Conservation (phyloP, 345 rosid species). For the Populus tremula region DNA sequence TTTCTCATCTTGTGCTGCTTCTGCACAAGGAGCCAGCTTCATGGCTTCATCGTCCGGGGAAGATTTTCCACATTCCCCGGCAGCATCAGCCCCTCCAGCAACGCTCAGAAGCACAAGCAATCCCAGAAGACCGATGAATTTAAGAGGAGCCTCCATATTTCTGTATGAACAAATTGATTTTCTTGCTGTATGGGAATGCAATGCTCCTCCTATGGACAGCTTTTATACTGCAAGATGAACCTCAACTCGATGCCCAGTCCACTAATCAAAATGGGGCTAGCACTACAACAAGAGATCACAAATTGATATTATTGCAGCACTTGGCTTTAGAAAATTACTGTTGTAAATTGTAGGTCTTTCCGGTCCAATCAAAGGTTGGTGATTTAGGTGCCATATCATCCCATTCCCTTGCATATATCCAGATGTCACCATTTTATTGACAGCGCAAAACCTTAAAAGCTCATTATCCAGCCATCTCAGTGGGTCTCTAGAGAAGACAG, state of each 20-base stretch:
- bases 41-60: constrained; percentile 39
- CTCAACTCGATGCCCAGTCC: constrained; percentile 6
- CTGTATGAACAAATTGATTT: neutral
- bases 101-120: constrained; percentile 17
- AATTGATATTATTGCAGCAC: constrained; percentile 17
- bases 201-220: neutral
- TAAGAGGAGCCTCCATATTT: constrained; percentile 27
- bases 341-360: neutral
- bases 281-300: constrained; percentile 23
- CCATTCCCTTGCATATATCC: neutral
- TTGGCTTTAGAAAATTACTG: neutral
- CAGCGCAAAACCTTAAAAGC: neutral
- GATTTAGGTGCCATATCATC: neutral
- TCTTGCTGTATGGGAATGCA: constrained; percentile 10
- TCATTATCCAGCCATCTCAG: constrained; percentile 7
- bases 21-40: constrained; percentile 36
- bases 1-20: constrained; percentile 34
- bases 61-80: constrained; percentile 42
- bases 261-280: constrained; percentile 32
- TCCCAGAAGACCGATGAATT: constrained; percentile 24
- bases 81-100: constrained; percentile 23
- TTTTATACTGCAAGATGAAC: constrained; percentile 32
- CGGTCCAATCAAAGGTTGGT: constrained; percentile 9
- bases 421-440: constrained; percentile 17
- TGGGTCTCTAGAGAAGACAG: constrained; percentile 14